Percentiles rank a stretch among this genome's conserved stretches.
phyloP scores from a whole-genome alignment of 75 land plant species.

The Sequoia sempervirens region DNA sequence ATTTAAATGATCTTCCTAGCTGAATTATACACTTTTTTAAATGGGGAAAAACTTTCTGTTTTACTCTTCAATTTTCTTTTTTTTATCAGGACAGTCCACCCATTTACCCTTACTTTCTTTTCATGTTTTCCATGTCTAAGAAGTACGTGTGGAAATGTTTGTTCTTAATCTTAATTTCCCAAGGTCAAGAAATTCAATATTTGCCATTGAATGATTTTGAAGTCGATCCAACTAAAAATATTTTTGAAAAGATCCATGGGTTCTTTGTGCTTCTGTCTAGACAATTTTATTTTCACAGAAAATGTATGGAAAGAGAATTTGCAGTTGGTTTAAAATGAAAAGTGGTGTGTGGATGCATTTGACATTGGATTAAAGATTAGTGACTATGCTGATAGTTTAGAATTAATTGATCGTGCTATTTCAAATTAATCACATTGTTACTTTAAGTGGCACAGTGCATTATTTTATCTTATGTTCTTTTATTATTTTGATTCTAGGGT shows the following conservation, averaged over 20 bases:
- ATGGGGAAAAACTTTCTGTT: not conserved
- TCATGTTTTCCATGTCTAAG: not conserved
- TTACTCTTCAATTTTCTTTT: not conserved
- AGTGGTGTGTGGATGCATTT: not conserved
- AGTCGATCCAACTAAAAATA: not conserved
- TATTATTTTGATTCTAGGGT: too few species aligned
- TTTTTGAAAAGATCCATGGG: not conserved
- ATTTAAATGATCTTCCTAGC: not conserved
- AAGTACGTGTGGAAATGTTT: not conserved
- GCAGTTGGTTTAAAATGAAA: not conserved
- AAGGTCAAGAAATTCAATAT: not conserved
- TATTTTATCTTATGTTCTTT: too few species aligned
- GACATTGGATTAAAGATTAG: not conserved
- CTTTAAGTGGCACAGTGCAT: not conserved
- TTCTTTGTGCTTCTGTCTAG: not conserved
- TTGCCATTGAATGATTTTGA: conserved; percentile 1
- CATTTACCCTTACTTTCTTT: not conserved
- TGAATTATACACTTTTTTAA: too few species aligned
- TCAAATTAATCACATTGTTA: not conserved
- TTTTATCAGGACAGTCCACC: not conserved
- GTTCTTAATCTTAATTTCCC: not conserved
- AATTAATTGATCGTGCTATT: not conserved
- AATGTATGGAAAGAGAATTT: not conserved
- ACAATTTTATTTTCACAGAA: not conserved
- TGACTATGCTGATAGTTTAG: not conserved